Conservation (phyloP, 2,329 filamentous ascomycete genomes). For the Xylariaceae sp. region DNA sequence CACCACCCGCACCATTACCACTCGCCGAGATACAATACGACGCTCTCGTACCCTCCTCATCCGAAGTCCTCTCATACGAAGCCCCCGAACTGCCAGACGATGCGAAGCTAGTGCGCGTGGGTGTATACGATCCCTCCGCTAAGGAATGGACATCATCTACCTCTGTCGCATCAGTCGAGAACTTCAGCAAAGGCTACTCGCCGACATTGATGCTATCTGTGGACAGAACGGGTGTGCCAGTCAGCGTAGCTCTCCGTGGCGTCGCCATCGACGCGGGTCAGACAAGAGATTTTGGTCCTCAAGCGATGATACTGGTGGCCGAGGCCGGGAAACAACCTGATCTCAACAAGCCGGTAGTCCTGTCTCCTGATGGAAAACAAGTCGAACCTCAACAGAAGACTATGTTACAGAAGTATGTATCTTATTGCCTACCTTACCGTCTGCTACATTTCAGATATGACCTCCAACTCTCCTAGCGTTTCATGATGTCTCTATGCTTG, state of each 20-base stretch:
- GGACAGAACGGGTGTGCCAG: conserved; percentile 38
- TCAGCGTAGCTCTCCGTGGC: conserved; percentile 53
- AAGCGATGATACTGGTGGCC: conserved; percentile 48
- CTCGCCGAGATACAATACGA: conserved; percentile 58
- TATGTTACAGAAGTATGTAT: conserved; percentile 61
- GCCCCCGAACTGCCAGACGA: conserved; percentile 48
- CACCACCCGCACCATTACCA: conserved; percentile 33
- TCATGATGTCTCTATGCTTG: neutral
- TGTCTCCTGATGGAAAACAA: conserved; percentile 57
- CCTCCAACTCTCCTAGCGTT: neutral
- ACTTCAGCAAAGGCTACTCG: conserved; percentile 59
- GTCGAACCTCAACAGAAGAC: conserved; percentile 58
- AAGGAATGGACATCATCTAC: conserved; percentile 51
- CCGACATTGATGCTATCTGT: conserved; percentile 54
- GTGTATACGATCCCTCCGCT: conserved; percentile 49
- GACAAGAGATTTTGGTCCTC: conserved; percentile 62
- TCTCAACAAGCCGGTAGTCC: conserved; percentile 61
- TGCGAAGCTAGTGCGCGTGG: conserved; percentile 51
- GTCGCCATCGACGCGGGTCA: conserved; percentile 59
- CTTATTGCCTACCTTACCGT: neutral
- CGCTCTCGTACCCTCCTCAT: conserved; percentile 37
- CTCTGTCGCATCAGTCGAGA: conserved; percentile 51
- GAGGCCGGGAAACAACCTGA: conserved; percentile 51
- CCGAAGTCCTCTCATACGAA: conserved; percentile 52
- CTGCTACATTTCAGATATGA: neutral